Conservation (phyloP, 2,329 filamentous ascomycete genomes). For the Truncatella angustata region DNA sequence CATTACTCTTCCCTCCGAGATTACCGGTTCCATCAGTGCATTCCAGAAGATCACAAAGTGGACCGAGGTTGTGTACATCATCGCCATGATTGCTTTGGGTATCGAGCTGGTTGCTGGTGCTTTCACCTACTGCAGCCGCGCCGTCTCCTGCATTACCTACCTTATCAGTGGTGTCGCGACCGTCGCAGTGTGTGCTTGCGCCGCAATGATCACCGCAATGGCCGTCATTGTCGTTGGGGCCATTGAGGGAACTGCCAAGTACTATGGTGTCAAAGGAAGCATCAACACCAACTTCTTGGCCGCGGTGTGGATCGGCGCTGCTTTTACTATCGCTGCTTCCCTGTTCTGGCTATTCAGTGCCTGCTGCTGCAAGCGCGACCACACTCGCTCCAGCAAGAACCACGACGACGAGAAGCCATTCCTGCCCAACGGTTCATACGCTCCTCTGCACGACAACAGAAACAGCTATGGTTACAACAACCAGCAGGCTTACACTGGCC, state of each 20-base stretch:
- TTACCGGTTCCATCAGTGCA: slow-evolving; percentile 65
- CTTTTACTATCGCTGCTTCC: slow-evolving; percentile 70
- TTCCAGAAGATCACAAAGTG: slow-evolving; percentile 76
- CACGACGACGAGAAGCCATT: slow-evolving; percentile 54
- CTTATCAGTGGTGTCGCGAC: slow-evolving; percentile 67
- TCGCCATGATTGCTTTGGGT: slow-evolving; percentile 68
- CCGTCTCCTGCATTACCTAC: slow-evolving; percentile 79
- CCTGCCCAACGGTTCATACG: slow-evolving; percentile 41
- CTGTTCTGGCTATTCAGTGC: slow-evolving; percentile 90
- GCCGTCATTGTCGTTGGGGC: slow-evolving; percentile 68
- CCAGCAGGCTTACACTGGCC: slow-evolving; percentile 35
- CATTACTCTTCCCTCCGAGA: slow-evolving; percentile 64
- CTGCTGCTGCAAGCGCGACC: slow-evolving; percentile 82
- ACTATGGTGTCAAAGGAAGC: slow-evolving; percentile 67
- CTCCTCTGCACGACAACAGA: slow-evolving; percentile 40
- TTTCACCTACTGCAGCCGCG: slow-evolving; percentile 78
- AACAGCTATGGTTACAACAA: slow-evolving; percentile 25
- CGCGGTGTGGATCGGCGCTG: slow-evolving; percentile 75
- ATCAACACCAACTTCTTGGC: slow-evolving; percentile 71
- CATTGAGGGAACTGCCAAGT: slow-evolving; percentile 64
- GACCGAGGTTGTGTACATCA: slow-evolving; percentile 79
- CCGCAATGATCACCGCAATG: slow-evolving; percentile 72
- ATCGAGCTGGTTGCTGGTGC: slow-evolving; percentile 75
- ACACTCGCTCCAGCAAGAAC: slow-evolving; percentile 25
- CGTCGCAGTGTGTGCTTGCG: slow-evolving; percentile 56